Base-by-base conservation (phyloP, 2,329 filamentous ascomycete genomes). In the Epichloe scottii region DNA sequence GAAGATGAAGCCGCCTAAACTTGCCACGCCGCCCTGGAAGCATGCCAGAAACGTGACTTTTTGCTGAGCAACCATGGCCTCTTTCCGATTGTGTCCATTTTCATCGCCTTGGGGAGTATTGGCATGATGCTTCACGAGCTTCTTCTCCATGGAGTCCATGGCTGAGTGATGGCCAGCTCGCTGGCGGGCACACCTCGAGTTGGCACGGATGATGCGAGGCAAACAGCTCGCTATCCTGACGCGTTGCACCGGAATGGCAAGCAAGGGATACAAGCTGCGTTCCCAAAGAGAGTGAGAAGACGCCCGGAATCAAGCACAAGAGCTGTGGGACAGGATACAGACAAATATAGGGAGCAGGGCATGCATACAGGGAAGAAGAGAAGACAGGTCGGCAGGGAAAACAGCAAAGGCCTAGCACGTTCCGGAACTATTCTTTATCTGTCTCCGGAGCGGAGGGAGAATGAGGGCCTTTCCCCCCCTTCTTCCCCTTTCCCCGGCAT, bases 1-100 rank as follows among this genome's bases (percentile, higher is more conserved):
- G 54, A 79, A 79, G 60, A 79, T 76, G 66, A 80, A 73, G 49
- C 78, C 72, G 56, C 77, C 76, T 50, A 78, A 71, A 54, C 73
- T 77, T 53, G 76, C 75, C 38, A 78, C 69, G 3, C 68, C 58
- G 34, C 75, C 77, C 34, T 79, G 66, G 51, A 75, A 66, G 56
- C 69, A 62, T n/a, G 75, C 72, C 10, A 71, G 52, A 37, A 68
- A 53, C 37, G 71, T 74, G 38, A 70, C 50, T 26, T 57, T 63
- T 45, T 68, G 49, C 41, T 55, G 23, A 10, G 42, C 37, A 15
- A 53, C 35, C 11, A 39, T n/a, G 12, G 35, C 21, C 5, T 51
- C 41, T n/a, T 34, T 47, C 34, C 38, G 48, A 21, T 23, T 46
- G 2, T 26, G 26, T 11, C 44, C 34, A 1, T 8, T 34, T 2